Conservation (phyloP, 345 rosid genomes). For the Lepidium didymum region DNA sequence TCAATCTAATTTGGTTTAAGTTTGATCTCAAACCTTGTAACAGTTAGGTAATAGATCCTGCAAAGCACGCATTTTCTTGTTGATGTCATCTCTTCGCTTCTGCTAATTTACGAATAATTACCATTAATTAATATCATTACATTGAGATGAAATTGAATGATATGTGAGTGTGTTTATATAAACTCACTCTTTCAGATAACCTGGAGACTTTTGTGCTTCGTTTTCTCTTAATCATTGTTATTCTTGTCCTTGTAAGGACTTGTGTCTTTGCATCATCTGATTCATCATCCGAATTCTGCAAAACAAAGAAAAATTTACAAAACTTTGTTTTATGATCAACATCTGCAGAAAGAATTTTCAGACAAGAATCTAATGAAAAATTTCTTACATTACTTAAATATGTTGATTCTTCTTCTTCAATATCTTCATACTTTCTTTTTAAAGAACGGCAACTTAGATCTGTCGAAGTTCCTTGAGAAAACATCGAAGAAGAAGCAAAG, state of each 20-base stretch:
- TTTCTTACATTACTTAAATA: slow-evolving; percentile 19
- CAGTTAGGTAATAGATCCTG: slow-evolving; percentile 66
- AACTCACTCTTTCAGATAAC: slow-evolving; percentile 24
- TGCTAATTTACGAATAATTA: slow-evolving; percentile 15
- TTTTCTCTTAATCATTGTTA: slow-evolving; percentile 21
- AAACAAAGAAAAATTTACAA: background rate
- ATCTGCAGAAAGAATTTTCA: background rate
- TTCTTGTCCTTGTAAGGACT: slow-evolving; percentile 20
- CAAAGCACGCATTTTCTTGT: slow-evolving; percentile 58
- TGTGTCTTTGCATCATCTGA: slow-evolving; percentile 20
- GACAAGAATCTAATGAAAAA: background rate
- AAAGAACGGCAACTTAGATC: slow-evolving; percentile 5
- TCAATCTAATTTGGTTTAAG: background rate
- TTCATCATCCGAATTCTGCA: slow-evolving; percentile 17
- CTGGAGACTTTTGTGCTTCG: slow-evolving; percentile 34
- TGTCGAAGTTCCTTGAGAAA: slow-evolving; percentile 14
- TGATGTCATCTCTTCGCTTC: slow-evolving; percentile 61
- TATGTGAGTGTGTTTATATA: background rate
- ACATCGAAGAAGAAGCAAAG: slow-evolving; percentile 14
- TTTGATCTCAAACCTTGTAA: slow-evolving; percentile 39
- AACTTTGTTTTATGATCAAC: background rate
- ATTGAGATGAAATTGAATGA: background rate
- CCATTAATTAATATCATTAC: background rate
- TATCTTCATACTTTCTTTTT: slow-evolving; percentile 9
- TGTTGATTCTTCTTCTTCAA: slow-evolving; percentile 24